phyloP scores from a whole-genome alignment of 2,329 filamentous ascomycete genomes.

The Teratosphaeria zuluensis region DNA sequence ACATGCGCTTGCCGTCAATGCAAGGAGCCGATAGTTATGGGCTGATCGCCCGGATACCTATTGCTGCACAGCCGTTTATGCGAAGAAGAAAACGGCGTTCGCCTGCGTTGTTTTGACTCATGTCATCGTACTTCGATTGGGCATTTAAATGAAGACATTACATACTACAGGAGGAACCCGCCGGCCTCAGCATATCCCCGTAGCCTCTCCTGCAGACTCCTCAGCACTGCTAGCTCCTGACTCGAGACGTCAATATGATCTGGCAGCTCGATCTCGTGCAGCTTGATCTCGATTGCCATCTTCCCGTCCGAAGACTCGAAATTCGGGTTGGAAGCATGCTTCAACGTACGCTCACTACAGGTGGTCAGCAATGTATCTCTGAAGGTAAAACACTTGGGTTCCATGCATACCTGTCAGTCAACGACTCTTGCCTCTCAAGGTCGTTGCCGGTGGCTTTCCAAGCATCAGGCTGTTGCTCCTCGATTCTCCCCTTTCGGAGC shows the following conservation, averaged over 20 bases:
- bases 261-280: not conserved
- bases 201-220: not conserved
- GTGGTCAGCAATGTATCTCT: not conserved
- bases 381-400: not conserved
- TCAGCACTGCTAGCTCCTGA: not conserved
- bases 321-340: not conserved
- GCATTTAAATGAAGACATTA: not conserved
- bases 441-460: conserved; percentile 5
- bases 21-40: not conserved
- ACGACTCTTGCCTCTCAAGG: conserved; percentile 5
- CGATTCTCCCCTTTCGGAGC: conserved; percentile 12
- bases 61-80: not conserved
- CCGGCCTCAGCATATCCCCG: not conserved
- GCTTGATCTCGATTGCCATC: not conserved
- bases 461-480: conserved; percentile 7
- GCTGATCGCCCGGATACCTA: not conserved
- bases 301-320: not conserved
- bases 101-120: not conserved
- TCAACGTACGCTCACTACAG: not conserved
- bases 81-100: not conserved
- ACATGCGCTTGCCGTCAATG: not conserved
- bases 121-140: not conserved
- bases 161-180: not conserved
- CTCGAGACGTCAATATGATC: not conserved
- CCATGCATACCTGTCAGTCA: conserved; percentile 11